phyloP scores from a whole-genome alignment of 768 basidiomycete species.

The Pleurotus citrinopileatus region DNA sequence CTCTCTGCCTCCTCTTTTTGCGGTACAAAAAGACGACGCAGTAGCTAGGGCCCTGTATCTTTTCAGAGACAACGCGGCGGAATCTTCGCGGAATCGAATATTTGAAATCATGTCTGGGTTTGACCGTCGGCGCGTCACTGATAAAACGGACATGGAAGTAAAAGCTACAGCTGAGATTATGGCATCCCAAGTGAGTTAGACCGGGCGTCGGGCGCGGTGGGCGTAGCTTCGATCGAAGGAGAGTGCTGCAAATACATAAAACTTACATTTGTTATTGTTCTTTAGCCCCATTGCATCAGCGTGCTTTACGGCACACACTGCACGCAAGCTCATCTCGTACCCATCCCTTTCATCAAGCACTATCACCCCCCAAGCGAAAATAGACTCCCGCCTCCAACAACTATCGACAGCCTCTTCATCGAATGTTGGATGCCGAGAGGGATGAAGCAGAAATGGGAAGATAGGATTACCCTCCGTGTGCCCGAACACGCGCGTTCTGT shows the following conservation, averaged over 20 bases:
- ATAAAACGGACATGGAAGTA: slow-evolving; percentile 8
- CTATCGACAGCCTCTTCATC: slow-evolving; percentile 1
- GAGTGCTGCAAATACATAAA: no score
- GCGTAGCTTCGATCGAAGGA: no score
- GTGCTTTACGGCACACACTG: slow-evolving; percentile 10
- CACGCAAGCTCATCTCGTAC: slow-evolving; percentile 5
- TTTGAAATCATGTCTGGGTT: slow-evolving; percentile 11
- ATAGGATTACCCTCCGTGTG: background rate
- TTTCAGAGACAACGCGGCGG: no score
- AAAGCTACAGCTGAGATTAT: slow-evolving; percentile 5
- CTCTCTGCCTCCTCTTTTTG: no score
- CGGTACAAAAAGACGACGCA: no score
- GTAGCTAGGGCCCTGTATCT: no score
- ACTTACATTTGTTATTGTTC: background rate
- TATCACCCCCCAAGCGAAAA: background rate
- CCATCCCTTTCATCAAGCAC: slow-evolving; percentile 4
- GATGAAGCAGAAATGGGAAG: slow-evolving; percentile 9
- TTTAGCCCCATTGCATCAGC: slow-evolving; percentile 3
- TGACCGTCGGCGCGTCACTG: slow-evolving; percentile 7
- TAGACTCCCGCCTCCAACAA: background rate
- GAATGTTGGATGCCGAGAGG: slow-evolving; percentile 6
- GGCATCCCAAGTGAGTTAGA: background rate
- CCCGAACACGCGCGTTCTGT: background rate
- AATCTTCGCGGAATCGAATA: background rate
- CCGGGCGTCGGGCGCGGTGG: background rate